A percentile compares a stretch with the other conserved stretches of the same genome.
These are phyloP conservation scores for Ustilago tritici DNA, from an alignment of 1,284 basidiomycete species.

Conservation along the genomic window DNA sequence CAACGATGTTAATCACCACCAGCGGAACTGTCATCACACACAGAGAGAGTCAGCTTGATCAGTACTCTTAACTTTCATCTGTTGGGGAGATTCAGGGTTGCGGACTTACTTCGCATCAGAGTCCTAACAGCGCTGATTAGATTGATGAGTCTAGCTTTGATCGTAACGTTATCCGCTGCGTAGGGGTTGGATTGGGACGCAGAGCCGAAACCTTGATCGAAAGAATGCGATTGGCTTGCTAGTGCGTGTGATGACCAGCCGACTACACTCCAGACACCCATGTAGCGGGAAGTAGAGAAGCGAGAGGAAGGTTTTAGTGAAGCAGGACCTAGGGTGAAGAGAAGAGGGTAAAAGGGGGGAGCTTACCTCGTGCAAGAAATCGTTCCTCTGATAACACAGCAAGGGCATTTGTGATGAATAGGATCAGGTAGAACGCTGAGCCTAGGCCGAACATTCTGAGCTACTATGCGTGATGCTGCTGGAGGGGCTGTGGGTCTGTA, in stretches of 20 bases:
- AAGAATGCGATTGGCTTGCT: slow-evolving; percentile 17
- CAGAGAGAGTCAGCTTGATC: not conserved
- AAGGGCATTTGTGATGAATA: slow-evolving; percentile 91
- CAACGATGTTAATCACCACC: slow-evolving; percentile 61
- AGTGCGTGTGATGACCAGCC: slow-evolving; percentile 79
- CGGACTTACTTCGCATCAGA: slow-evolving; percentile 86
- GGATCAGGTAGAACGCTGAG: slow-evolving; percentile 71
- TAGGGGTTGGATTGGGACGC: slow-evolving; percentile 26
- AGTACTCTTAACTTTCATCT: too few species aligned
- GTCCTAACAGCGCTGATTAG: slow-evolving; percentile 93
- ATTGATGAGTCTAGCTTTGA: slow-evolving; percentile 89
- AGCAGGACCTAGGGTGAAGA: not conserved
- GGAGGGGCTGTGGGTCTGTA: too few species aligned
- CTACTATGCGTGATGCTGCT: not conserved
- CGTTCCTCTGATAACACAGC: slow-evolving; percentile 94
- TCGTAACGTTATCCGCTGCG: slow-evolving; percentile 69
- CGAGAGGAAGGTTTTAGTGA: not conserved
- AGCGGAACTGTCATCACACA: slow-evolving; percentile 46
- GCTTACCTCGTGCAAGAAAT: slow-evolving; percentile 89
- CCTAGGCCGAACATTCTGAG: slow-evolving; percentile 59
- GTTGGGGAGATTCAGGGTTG: not conserved
- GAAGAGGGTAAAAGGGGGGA: not conserved
- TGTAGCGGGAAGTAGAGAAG: not conserved
- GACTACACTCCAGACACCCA: slow-evolving; percentile 73
- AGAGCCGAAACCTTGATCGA: slow-evolving; percentile 46